Evolutionary conservation across 768 basidiomycete species (phyloP), one percentile per base, ranked within the genome.

Genomic region (Amanita jacksonii): DNA sequence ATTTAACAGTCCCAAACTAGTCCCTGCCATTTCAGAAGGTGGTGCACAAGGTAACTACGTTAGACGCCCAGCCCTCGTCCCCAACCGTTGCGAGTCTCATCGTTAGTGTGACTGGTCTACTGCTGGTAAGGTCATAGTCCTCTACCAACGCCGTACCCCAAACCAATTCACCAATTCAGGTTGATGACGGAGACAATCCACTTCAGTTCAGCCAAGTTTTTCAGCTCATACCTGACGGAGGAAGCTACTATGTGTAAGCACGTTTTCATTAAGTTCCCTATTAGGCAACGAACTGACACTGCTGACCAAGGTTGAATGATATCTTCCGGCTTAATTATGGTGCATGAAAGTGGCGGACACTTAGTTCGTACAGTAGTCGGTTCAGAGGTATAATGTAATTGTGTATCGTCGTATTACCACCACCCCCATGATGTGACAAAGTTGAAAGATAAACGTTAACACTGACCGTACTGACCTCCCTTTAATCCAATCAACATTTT

Each of bases 201-300:
- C 68, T 99, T 45, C 80, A 78, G 55, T 99, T 88, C 70, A 87
- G 81, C 51, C 96, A 99, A 65, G 70, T 79, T 50, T 99, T 99
- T 79, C 90, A 94, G 52, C 78, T 99, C 46, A 72, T 87, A 42
- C 81, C 77, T 20, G 87, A 93, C 2, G 76, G 70, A 4, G 54
- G 51, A 15, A 76, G 76, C 52, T 93, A 84, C 70, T 97, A 81
- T 59, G 85, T 98, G 91, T 92, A 63, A 37, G 87, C 68, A 8
- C 32, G 22, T 13, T 8, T 31, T 46, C 33, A 56, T 19, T n/a
- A 32, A 12, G 35, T 13, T 30, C 12, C 13, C 15, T 18, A 25
- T 16, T 23, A 16, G 23, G n/a, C 23, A 18, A 24, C 31, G 20
- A 15, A 22, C 7, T 23, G 34, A 47, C 24, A 50, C 4, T 18